Percentiles rank a stretch among this genome's conserved stretches.
phyloP scores from a whole-genome alignment of 108 stramenopile genomes.

The Fistulifera pelliculosa region DNA sequence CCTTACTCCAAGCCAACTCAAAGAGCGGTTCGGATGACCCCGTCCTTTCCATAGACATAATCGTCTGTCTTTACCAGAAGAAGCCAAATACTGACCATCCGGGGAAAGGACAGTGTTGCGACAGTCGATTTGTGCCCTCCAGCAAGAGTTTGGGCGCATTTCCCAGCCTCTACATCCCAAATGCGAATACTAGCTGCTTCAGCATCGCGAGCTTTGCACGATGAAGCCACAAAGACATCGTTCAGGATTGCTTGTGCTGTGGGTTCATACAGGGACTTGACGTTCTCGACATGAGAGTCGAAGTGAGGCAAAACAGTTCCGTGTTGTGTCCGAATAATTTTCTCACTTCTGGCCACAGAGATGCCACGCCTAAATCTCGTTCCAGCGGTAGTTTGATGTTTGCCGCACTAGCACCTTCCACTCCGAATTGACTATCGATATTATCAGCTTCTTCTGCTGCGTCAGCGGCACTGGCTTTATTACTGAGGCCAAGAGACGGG shows the following conservation, averaged over 20 bases:
- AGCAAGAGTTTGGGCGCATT: constrained; percentile 55
- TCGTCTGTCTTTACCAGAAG: constrained; percentile 81
- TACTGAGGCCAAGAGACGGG: constrained; percentile 79
- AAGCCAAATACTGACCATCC: constrained; percentile 63
- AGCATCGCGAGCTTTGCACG: constrained; percentile 76
- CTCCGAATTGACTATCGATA: constrained; percentile 14
- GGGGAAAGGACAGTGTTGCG: constrained; percentile 70
- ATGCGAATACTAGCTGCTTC: constrained; percentile 71
- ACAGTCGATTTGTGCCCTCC: constrained; percentile 83
- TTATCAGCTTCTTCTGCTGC: constrained; percentile 37
- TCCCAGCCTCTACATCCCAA: constrained; percentile 58
- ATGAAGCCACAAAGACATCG: constrained; percentile 61
- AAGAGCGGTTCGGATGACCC: constrained; percentile 13
- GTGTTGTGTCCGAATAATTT: constrained; percentile 82
- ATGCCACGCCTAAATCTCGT: constrained; percentile 70
- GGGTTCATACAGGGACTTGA: constrained; percentile 1
- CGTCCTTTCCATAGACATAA: constrained; percentile 71
- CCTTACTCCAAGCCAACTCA: constrained; percentile 43
- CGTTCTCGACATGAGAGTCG: constrained; percentile 37
- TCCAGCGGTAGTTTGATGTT: constrained; percentile 53
- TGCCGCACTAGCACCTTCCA: constrained; percentile 5
- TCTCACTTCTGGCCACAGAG: constrained; percentile 76
- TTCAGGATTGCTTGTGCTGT: neutral
- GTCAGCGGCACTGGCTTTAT: constrained; percentile 67
- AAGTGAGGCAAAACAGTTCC: constrained; percentile 67